A percentile compares a stretch with the other conserved stretches of the same genome.
phyloP scores from a whole-genome alignment of 75 land plant species.

The Ceratopteris richardii region DNA sequence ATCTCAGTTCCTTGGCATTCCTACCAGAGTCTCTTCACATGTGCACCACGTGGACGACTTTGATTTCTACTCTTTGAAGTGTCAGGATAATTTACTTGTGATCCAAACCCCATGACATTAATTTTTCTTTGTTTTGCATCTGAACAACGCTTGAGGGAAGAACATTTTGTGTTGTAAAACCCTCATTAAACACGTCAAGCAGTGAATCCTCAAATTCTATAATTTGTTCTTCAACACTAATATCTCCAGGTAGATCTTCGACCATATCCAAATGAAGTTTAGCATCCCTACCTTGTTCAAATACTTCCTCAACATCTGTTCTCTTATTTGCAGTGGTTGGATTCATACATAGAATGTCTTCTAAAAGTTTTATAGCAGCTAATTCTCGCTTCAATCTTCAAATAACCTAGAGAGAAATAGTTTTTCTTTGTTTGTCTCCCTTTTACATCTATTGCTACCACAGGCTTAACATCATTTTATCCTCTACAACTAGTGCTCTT shows the following conservation, averaged over 20 bases:
- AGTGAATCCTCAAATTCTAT: slow-evolving; percentile 30
- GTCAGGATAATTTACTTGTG: no score
- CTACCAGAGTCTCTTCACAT: no score
- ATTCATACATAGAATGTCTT: slow-evolving; percentile 29
- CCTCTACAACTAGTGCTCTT: no score
- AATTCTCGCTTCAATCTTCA: slow-evolving; percentile 68
- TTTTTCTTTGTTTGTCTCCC: slow-evolving; percentile 63
- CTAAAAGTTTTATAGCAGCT: slow-evolving; percentile 47
- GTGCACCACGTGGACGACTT: no score
- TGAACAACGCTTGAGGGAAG: slow-evolving; percentile 38
- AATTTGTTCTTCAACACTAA: neutral
- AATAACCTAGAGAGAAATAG: slow-evolving; percentile 46
- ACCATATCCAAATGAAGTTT: no score
- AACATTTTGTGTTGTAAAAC: slow-evolving; percentile 19
- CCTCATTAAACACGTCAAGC: slow-evolving; percentile 61
- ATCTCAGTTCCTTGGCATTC: no score
- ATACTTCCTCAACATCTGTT: no score
- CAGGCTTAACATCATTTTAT: no score
- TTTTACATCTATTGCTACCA: slow-evolving; percentile 67
- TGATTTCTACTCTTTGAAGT: no score
- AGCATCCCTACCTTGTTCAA: no score
- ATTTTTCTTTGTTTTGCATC: slow-evolving; percentile 47
- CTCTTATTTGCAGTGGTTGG: no score
- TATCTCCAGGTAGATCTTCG: no score
- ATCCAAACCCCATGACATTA: slow-evolving; percentile 18